These are phyloP conservation scores for Chytriomyces hyalinus DNA, from an alignment of 192 early-diverging fungal genomes.

Conservation along the genomic window DNA sequence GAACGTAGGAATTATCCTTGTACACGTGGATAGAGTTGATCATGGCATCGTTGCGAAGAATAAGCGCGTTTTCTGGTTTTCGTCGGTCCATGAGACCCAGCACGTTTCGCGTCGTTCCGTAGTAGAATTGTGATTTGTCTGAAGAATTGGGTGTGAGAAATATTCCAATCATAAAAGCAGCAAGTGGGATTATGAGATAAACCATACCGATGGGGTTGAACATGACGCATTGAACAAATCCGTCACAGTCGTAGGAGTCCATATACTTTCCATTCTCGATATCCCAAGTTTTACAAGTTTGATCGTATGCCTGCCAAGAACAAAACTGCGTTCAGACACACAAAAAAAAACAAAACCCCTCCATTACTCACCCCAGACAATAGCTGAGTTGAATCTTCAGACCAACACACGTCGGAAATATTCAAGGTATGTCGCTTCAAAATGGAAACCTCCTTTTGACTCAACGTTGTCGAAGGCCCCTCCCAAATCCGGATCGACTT, in stretches of 20 bases:
- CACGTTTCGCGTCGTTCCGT: conserved; percentile 76
- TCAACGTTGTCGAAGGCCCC: conserved; percentile 41
- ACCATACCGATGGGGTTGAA: conserved; percentile 72
- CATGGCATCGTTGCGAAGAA: conserved; percentile 70
- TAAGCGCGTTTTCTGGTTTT: conserved; percentile 32
- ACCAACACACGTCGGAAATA: conserved; percentile 81
- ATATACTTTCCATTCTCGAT: conserved; percentile 67
- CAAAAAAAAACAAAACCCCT: background rate
- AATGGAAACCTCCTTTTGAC: conserved; percentile 69
- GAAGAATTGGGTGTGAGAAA: background rate
- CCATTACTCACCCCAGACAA: conserved; percentile 61
- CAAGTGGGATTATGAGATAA: background rate
- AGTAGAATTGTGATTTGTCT: conserved; percentile 79
- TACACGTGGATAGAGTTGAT: conserved; percentile 81
- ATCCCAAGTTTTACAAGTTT: conserved; percentile 83
- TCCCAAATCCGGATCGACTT: conserved; percentile 93
- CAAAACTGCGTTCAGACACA: background rate
- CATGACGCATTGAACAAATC: conserved; percentile 85
- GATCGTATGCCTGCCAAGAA: conserved; percentile 64
- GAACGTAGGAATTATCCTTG: conserved; percentile 71
- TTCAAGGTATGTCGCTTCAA: conserved; percentile 79
- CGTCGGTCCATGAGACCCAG: conserved; percentile 73
- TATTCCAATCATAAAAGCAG: background rate
- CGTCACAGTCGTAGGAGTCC: conserved; percentile 71
- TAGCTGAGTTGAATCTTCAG: conserved; percentile 64